Percentiles rank a stretch among this genome's conserved stretches.
Conservation (phyloP, 805 yeast species). For the Metschnikowia picachoensis region DNA sequence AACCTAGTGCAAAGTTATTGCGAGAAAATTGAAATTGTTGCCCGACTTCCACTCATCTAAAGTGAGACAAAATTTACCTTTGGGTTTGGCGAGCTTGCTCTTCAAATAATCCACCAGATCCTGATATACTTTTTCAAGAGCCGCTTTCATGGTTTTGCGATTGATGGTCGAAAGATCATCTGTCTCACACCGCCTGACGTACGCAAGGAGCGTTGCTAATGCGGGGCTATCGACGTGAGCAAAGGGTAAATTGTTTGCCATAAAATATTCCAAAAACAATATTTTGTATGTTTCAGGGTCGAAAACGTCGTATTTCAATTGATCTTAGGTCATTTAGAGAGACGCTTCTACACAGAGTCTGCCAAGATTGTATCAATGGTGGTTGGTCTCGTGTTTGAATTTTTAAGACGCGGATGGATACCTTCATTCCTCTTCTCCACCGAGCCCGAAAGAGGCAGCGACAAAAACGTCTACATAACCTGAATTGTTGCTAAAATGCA, state of each 20-base stretch:
- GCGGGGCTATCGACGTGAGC: constrained; percentile 3
- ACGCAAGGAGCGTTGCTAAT: no score
- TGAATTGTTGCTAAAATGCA: no score
- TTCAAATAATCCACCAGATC: constrained; percentile 1
- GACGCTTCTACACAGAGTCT: neutral
- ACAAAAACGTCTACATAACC: no score
- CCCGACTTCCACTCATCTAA: no score
- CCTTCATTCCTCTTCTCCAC: no score
- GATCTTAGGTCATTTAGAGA: neutral
- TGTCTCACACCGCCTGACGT: neutral
- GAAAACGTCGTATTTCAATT: neutral
- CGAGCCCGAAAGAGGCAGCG: no score
- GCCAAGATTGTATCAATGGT: neutral
- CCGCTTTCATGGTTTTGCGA: constrained; percentile 1
- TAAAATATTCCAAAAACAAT: neutral
- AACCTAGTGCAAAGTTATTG: constrained; percentile 3
- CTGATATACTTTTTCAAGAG: neutral
- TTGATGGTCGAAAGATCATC: neutral
- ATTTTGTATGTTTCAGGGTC: neutral
- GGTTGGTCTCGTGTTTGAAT: no score
- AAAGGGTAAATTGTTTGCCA: constrained; percentile 3
- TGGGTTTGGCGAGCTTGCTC: constrained; percentile 1
- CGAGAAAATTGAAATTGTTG: constrained; percentile 1
- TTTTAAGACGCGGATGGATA: no score
- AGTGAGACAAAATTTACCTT: constrained; percentile 1